These are phyloP conservation scores for Paramyrothecium sp. DNA, from an alignment of 2,329 filamentous ascomycete genomes.

Conservation along the genomic window DNA sequence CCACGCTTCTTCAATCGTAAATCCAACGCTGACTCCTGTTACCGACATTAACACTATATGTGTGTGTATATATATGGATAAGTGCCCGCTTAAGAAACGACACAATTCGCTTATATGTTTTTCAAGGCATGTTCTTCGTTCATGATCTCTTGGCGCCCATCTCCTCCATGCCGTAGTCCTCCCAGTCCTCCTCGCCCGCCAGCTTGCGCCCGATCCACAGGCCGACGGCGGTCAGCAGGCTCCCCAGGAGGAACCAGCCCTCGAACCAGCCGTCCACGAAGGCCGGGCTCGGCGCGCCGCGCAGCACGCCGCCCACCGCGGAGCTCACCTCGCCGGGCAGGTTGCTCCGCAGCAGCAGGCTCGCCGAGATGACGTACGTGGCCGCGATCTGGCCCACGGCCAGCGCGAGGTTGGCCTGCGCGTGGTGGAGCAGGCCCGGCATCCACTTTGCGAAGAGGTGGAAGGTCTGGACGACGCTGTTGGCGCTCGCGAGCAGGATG, in stretches of 20 bases:
- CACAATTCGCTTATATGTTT: neutral
- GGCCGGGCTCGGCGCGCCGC: constrained; percentile 64
- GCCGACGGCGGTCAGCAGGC: constrained; percentile 63
- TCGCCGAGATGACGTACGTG: constrained; percentile 81
- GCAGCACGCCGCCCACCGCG: constrained; percentile 74
- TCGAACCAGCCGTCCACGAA: constrained; percentile 80
- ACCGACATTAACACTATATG: neutral
- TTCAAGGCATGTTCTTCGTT: neutral
- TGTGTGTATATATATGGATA: neutral
- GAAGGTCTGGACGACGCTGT: constrained; percentile 81
- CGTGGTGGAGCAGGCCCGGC: constrained; percentile 68
- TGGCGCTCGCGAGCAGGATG: constrained; percentile 79
- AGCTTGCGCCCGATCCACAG: constrained; percentile 71
- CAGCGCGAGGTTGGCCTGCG: constrained; percentile 75
- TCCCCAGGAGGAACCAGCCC: constrained; percentile 75
- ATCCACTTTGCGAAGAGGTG: constrained; percentile 75
- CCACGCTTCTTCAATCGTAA: neutral
- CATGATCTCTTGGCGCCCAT: constrained; percentile 66
- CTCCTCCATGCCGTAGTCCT: constrained; percentile 64
- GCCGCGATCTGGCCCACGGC: constrained; percentile 78
- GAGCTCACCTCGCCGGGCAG: constrained; percentile 74
- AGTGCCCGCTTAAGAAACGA: neutral
- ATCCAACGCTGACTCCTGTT: neutral
- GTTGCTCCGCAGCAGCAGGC: constrained; percentile 74
- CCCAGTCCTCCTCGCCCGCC: constrained; percentile 55